Percentiles rank a stretch among this genome's conserved stretches.
phyloP scores from a whole-genome alignment of 2,329 filamentous ascomycete species.

The Arthrinium puccinioides region DNA sequence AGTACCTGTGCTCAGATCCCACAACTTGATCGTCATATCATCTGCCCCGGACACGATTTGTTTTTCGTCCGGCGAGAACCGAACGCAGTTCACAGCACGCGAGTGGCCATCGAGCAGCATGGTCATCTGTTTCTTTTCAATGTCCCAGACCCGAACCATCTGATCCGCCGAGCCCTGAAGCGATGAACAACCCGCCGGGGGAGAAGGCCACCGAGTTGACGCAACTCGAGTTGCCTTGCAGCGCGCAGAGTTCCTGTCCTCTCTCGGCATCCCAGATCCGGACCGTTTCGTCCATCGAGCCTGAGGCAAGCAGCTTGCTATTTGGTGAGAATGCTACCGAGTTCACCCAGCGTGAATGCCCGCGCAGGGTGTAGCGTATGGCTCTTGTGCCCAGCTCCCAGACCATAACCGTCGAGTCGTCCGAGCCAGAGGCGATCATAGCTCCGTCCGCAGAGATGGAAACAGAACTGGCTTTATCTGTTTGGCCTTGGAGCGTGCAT shows the following conservation, averaged over 20 bases:
- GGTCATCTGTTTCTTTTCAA: neutral
- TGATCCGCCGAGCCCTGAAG: neutral
- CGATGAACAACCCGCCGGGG: neutral
- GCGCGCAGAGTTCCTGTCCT: neutral
- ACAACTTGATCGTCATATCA: neutral
- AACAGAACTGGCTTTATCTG: neutral
- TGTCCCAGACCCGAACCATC: neutral
- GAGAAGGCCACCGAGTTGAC: neutral
- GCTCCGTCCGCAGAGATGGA: neutral
- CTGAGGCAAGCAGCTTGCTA: neutral
- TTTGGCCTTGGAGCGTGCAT: neutral
- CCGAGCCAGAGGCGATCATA: neutral
- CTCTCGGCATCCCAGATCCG: neutral
- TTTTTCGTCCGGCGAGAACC: neutral
- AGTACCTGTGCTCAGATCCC: neutral
- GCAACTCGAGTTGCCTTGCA: neutral
- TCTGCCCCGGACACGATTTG: constrained; percentile 1
- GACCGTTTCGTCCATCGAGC: neutral
- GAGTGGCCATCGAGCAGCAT: neutral
- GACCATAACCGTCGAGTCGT: neutral
- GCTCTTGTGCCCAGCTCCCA: neutral
- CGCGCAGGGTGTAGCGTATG: neutral
- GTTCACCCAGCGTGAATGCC: neutral
- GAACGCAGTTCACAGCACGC: neutral
- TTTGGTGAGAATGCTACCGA: neutral